Evolutionary conservation across 2,329 filamentous ascomycete species (phyloP).

Genomic region (Zymoseptoria pseudotritici): DNA sequence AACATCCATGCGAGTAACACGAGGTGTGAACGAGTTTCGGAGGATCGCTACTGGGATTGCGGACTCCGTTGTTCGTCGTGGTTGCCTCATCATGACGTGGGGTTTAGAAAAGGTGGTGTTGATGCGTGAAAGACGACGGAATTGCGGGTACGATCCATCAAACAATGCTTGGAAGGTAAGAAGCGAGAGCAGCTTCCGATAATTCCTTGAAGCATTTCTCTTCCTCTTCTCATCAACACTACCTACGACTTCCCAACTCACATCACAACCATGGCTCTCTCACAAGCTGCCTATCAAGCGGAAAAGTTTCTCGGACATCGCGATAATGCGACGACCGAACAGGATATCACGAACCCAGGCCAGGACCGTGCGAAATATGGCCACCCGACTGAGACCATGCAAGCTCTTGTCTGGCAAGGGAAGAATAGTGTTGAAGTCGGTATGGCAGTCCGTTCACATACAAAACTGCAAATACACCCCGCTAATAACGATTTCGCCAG

Average conservation of each 20-base stretch:
- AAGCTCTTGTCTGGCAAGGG: slow-evolving; percentile 73
- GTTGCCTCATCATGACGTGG: neutral
- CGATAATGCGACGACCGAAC: slow-evolving; percentile 55
- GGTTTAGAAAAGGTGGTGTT: neutral
- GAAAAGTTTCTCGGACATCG: slow-evolving; percentile 64
- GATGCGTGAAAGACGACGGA: neutral
- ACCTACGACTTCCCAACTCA: neutral
- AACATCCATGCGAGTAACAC: neutral
- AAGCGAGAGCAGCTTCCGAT: neutral
- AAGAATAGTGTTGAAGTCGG: slow-evolving; percentile 69
- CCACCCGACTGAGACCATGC: slow-evolving; percentile 55
- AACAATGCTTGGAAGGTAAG: neutral
- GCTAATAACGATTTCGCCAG: neutral
- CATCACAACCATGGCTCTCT: slow-evolving; percentile 34
- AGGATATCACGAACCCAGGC: slow-evolving; percentile 62
- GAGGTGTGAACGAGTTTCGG: neutral
- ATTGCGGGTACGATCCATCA: neutral
- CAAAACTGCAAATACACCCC: neutral
- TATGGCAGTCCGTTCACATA: slow-evolving; percentile 25
- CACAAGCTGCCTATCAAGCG: slow-evolving; percentile 59
- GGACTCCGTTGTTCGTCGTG: neutral
- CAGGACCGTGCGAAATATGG: slow-evolving; percentile 43
- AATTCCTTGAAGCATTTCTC: neutral
- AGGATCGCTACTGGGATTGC: neutral
- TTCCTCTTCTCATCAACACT: neutral